Percentiles rank a stretch among this genome's conserved stretches.
These are phyloP conservation scores for Lithospermum erythrorhizon DNA, from an alignment of 257 asterid species.

Conservation along the genomic window DNA sequence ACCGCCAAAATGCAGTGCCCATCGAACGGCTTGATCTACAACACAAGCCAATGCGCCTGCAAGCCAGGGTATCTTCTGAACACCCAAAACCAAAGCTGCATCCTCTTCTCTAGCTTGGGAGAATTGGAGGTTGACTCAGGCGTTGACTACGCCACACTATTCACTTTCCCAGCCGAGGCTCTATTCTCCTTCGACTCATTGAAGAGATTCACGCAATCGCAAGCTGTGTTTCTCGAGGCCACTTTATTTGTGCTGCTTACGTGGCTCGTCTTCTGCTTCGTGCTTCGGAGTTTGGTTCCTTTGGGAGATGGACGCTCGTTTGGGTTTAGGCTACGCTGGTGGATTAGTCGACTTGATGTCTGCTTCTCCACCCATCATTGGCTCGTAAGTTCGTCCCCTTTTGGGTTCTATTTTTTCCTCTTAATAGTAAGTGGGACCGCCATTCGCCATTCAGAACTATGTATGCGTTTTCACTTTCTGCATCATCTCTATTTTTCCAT, in stretches of 20 bases:
- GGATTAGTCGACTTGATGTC: slow-evolving; percentile 84
- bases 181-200: slow-evolving; percentile 69
- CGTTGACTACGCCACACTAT: slow-evolving; percentile 49
- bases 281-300: slow-evolving; percentile 42
- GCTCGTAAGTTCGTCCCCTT: slow-evolving; percentile 30
- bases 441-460: too few relatives aligned
- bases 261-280: slow-evolving; percentile 70
- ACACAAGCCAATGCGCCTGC: slow-evolving; percentile 55
- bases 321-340: slow-evolving; percentile 88
- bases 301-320: slow-evolving; percentile 54
- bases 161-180: slow-evolving; percentile 50
- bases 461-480: too few relatives aligned
- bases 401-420: too few relatives aligned
- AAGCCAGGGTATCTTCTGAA: too few relatives aligned
- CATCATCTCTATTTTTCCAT: too few relatives aligned
- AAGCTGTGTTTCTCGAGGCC: slow-evolving; percentile 85
- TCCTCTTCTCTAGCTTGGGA: slow-evolving; percentile 29
- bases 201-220: slow-evolving; percentile 72
- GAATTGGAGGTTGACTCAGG: slow-evolving; percentile 45
- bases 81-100: too few relatives aligned
- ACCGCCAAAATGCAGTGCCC: slow-evolving; percentile 52
- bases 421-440: too few relatives aligned
- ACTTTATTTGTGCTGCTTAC: slow-evolving; percentile 46
- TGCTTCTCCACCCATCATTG: slow-evolving; percentile 80
- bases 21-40: slow-evolving; percentile 46